Conservation (phyloP, 225 moss, liverwort and hornwort genomes). For the Polytrichum commune region DNA sequence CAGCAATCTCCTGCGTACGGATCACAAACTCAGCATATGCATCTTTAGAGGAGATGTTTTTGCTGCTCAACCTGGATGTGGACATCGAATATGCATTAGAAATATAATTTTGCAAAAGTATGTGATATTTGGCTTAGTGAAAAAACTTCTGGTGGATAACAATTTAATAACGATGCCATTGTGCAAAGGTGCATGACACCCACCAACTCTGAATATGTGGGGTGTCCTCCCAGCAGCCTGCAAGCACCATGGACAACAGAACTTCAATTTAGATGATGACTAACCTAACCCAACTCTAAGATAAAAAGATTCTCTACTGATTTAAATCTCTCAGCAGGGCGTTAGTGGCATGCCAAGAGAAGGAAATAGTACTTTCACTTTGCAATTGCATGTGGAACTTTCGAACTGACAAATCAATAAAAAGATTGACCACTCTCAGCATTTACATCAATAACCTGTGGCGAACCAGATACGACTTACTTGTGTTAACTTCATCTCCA, state of each 20-base stretch:
- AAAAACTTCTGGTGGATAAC: background rate
- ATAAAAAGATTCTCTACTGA: no score
- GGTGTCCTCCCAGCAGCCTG: conserved; percentile 51
- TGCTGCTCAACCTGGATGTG: conserved; percentile 54
- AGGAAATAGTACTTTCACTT: no score
- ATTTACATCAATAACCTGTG: no score
- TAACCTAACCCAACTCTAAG: no score
- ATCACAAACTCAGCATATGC: conserved; percentile 80
- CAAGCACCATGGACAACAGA: conserved; percentile 5
- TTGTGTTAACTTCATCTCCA: conserved; percentile 92
- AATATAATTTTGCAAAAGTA: no score
- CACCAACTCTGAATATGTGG: conserved; percentile 50
- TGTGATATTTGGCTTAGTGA: no score
- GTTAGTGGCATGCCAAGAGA: no score
- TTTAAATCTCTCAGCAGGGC: no score
- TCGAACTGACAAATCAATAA: no score
- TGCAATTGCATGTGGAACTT: no score
- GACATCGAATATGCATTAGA: no score
- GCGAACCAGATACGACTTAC: conserved; percentile 34
- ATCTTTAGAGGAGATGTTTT: conserved; percentile 51
- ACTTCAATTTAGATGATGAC: background rate
- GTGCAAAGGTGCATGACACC: background rate
- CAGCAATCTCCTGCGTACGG: conserved; percentile 68
- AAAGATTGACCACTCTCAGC: no score
- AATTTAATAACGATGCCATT: background rate